These are phyloP conservation scores for Candida cerambycidarum DNA, from an alignment of 805 yeast species.

Conservation along the genomic window DNA sequence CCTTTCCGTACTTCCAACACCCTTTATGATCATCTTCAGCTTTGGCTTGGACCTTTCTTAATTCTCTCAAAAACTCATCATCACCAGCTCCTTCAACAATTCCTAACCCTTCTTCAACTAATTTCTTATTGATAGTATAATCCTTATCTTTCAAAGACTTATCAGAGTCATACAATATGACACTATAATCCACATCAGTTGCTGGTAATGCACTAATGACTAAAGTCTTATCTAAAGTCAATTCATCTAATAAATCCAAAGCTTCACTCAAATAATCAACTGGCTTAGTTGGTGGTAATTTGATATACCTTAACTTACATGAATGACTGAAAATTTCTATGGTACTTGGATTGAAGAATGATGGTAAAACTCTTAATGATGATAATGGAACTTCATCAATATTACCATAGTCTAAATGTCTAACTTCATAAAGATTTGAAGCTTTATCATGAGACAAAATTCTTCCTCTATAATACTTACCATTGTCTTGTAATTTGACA, in stretches of 20 bases:
- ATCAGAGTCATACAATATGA: conserved; percentile 56
- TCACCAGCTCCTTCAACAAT: conserved; percentile 40
- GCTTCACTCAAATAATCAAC: conserved; percentile 57
- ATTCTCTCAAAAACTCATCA: conserved; percentile 34
- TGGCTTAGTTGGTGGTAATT: conserved; percentile 56
- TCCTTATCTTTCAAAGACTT: conserved; percentile 52
- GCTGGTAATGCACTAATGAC: conserved; percentile 53
- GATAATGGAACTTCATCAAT: conserved; percentile 44
- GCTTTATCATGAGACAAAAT: conserved; percentile 48
- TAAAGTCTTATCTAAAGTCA: conserved; percentile 50
- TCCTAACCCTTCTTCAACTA: conserved; percentile 61
- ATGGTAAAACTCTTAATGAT: conserved; percentile 53
- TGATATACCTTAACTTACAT: conserved; percentile 52
- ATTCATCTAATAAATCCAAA: conserved; percentile 52
- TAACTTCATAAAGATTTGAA: conserved; percentile 46
- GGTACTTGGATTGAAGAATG: conserved; percentile 40
- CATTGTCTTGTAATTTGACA: conserved; percentile 51
- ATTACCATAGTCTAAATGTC: conserved; percentile 64
- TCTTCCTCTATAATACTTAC: conserved; percentile 59
- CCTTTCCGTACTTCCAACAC: conserved; percentile 77
- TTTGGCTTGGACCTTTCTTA: conserved; percentile 42
- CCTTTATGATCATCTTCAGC: conserved; percentile 57
- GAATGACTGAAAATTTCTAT: conserved; percentile 56
- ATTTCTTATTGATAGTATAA: conserved; percentile 58
- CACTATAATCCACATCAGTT: conserved; percentile 46